Base-by-base conservation (phyloP, 371 early-diverging fungal genomes). In the Mucor mucedo region DNA sequence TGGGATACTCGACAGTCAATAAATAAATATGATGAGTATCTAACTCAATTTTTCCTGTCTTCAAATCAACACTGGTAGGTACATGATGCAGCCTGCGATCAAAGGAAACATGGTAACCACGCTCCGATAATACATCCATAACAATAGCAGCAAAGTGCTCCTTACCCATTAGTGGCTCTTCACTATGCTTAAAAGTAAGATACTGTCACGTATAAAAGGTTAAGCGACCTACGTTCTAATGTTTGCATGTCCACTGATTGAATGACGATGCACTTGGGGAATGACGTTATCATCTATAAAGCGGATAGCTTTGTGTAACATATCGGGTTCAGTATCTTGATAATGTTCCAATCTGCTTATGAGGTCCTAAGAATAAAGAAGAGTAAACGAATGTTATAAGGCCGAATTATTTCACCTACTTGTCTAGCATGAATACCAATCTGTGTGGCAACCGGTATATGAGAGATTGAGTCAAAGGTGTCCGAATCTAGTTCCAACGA, bases 121-220 rank as follows among this genome's bases (percentile, higher is more conserved):
- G 83, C 49, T 88, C 89, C 4, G 88, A 87, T 33, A 88, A 67
- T 11, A 88, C 86, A 64, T 87, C 88, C 76, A 88, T 87, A 14
- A 87, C 80, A 45, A 88, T 86, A 50, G 82, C 79, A 1, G 83
- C 87, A 58, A 87, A 78, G 58, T 83, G 79, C 27, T 73, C 71
- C 47, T 87, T 74, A 0, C 77, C 72, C 38, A 88, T 57, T 44
- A 70, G 54, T 13, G 76, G 69, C 44, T 85, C 78, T n/a, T 84
- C 79, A 9, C 87, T 87, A 65, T 28, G 10, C 0, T 39, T 41
- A 14, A 55, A 13, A 11, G 40, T 14, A 42, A 42, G n/a, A 42
- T 28, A 27, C 21, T 48, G 27, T 28, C 5, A 28, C 11, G 0
- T 11, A 29, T 4, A 27, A 38, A 6, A 9, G 27, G 4, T 2